Conservation (phyloP, 2,329 filamentous ascomycete species). For the Colletotrichum caudatum region DNA sequence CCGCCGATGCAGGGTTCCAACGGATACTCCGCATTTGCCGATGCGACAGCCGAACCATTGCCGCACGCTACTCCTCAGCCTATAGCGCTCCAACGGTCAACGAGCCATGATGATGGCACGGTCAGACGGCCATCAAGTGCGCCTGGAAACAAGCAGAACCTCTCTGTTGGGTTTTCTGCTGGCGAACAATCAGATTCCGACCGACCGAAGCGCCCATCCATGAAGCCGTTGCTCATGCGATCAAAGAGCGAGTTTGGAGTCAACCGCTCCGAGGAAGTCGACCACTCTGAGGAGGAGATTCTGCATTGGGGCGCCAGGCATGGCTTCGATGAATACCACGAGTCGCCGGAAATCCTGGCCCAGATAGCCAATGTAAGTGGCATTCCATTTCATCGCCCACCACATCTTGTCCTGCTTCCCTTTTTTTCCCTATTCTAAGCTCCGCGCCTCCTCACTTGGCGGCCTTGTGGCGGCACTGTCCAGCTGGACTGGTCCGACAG, state of each 20-base stretch:
- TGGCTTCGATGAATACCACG: constrained; percentile 93
- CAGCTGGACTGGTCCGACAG: constrained; percentile 25
- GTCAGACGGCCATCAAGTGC: constrained; percentile 60
- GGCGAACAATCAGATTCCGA: constrained; percentile 50
- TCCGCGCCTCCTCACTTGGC: constrained; percentile 15
- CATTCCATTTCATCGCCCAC: constrained; percentile 32
- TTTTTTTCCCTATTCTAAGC: constrained; percentile 24
- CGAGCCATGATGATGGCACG: constrained; percentile 36
- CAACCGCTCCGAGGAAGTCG: constrained; percentile 55
- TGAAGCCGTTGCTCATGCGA: constrained; percentile 65
- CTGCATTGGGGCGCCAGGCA: constrained; percentile 75
- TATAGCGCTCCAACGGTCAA: constrained; percentile 39
- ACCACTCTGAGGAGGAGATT: constrained; percentile 59
- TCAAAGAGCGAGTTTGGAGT: constrained; percentile 69
- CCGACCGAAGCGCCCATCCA: constrained; percentile 52
- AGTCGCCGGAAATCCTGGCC: constrained; percentile 89
- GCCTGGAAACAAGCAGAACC: constrained; percentile 54
- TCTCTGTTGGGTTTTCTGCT: constrained; percentile 26
- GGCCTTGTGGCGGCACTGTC: background rate
- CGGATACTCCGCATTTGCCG: constrained; percentile 33
- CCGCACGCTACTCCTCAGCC: constrained; percentile 17
- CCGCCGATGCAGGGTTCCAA: constrained; percentile 30
- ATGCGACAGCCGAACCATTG: constrained; percentile 35
- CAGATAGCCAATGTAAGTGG: constrained; percentile 81
- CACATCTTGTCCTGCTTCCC: constrained; percentile 19